phyloP scores from a whole-genome alignment of 768 basidiomycete genomes.

The Cubamyces sp. region DNA sequence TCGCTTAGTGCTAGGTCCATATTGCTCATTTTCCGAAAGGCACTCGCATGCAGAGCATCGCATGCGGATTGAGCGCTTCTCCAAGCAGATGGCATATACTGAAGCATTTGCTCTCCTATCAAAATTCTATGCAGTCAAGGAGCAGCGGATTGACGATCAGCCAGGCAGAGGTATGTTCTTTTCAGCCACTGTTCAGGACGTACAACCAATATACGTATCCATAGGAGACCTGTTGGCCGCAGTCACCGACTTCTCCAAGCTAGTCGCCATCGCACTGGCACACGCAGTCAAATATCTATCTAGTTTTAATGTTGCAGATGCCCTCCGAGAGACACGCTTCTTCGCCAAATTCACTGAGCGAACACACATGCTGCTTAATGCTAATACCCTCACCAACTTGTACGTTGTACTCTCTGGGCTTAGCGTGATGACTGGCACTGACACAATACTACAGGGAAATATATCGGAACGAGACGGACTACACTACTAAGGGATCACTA shows the following conservation, averaged over 20 bases:
- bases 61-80: slow-evolving; percentile 67
- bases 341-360: slow-evolving; percentile 79
- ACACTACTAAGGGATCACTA: slow-evolving; percentile 71
- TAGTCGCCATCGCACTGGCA: slow-evolving; percentile 72
- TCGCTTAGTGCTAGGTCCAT: not conserved
- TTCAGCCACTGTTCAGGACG: not conserved
- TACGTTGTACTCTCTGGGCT: slow-evolving; percentile 33
- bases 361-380: slow-evolving; percentile 85
- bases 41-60: slow-evolving; percentile 38
- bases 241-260: slow-evolving; percentile 67
- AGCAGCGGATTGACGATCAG: slow-evolving; percentile 39
- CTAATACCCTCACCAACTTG: slow-evolving; percentile 86
- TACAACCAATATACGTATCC: slow-evolving; percentile 1
- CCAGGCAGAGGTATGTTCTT: slow-evolving; percentile 47
- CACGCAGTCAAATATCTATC: slow-evolving; percentile 72
- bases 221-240: slow-evolving; percentile 66
- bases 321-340: slow-evolving; percentile 75
- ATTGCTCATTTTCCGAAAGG: not conserved
- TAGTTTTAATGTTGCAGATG: slow-evolving; percentile 77
- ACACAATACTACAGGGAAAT: slow-evolving; percentile 59
- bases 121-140: slow-evolving; percentile 65
- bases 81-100: slow-evolving; percentile 57
- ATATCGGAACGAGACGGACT: slow-evolving; percentile 89
- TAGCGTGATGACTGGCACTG: slow-evolving; percentile 1
- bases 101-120: slow-evolving; percentile 72